These are phyloP conservation scores for Rhododendron kiyosumense DNA, from an alignment of 148 eudicot species.

Conservation along the genomic window DNA sequence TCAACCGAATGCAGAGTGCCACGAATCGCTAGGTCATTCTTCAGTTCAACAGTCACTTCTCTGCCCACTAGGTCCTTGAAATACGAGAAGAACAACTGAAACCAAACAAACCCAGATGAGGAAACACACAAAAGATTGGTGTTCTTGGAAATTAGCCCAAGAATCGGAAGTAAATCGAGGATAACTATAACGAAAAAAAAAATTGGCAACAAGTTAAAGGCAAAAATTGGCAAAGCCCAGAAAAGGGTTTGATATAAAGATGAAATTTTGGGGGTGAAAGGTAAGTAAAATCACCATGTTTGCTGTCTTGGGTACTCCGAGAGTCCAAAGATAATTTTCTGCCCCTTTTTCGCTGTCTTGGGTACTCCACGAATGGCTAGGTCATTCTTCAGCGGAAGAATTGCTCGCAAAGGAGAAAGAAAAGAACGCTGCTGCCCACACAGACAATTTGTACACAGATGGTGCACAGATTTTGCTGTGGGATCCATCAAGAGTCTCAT, in stretches of 20 bases:
- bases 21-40: constrained; percentile 86
- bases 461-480: too few species aligned
- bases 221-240: not conserved
- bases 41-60: constrained; percentile 92
- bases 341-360: too few species aligned
- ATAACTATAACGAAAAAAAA: not conserved
- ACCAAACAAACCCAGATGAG: not conserved
- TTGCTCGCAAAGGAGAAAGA: too few species aligned
- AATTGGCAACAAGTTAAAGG: not conserved
- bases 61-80: constrained; percentile 92
- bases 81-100: constrained; percentile 93
- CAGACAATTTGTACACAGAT: too few species aligned
- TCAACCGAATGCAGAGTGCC: constrained; percentile 97
- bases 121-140: not conserved
- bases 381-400: too few species aligned
- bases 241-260: not conserved
- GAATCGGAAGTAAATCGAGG: not conserved
- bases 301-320: not conserved
- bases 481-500: too few species aligned
- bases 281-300: constrained; percentile 2
- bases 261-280: not conserved
- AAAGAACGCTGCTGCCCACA: too few species aligned
- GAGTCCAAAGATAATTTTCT: not conserved
- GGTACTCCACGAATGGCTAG: too few species aligned
- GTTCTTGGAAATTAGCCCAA: not conserved